A percentile compares a stretch with the other conserved stretches of the same genome.
phyloP scores from a whole-genome alignment of 2,329 filamentous ascomycete genomes.

The Sarocladiaceae sp. region DNA sequence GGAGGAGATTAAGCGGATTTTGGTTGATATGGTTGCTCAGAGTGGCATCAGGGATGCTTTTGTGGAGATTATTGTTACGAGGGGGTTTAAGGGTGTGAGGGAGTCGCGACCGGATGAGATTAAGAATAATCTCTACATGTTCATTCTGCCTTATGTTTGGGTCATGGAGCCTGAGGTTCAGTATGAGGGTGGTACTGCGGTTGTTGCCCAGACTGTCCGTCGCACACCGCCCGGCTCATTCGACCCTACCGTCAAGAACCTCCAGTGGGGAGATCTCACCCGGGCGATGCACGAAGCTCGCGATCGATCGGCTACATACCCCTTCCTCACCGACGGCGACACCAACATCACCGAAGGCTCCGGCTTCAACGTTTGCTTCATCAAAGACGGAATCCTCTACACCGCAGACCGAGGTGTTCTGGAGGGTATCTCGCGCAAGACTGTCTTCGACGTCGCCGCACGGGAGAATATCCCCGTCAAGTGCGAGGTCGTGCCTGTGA shows the following conservation, averaged over 20 bases:
- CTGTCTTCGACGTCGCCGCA: conserved; percentile 38
- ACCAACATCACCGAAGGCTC: conserved; percentile 45
- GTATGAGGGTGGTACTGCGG: conserved; percentile 31
- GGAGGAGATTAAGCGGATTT: conserved; percentile 31
- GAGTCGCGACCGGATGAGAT: conserved; percentile 28
- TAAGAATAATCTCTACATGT: conserved; percentile 41
- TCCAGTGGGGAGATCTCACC: conserved; percentile 46
- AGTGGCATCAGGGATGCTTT: conserved; percentile 45
- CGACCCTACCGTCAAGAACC: conserved; percentile 48
- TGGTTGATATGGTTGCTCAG: conserved; percentile 40
- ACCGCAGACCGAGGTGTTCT: conserved; percentile 44
- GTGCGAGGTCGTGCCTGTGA: conserved; percentile 36
- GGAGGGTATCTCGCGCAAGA: conserved; percentile 44
- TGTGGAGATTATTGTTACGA: conserved; percentile 46
- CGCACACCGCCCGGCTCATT: conserved; percentile 39
- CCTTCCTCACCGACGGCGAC: conserved; percentile 47
- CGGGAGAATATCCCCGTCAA: conserved; percentile 28
- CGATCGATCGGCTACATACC: conserved; percentile 42
- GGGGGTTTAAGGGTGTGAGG: conserved; percentile 38
- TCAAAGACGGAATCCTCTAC: conserved; percentile 40
- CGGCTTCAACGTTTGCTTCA: conserved; percentile 42
- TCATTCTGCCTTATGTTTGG: conserved; percentile 45
- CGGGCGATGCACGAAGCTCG: conserved; percentile 40
- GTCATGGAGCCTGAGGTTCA: conserved; percentile 43
- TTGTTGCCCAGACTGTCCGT: conserved; percentile 41